Evolutionary conservation across 306 rosid species (phyloP).

Genomic region (Lupinus albus): DNA sequence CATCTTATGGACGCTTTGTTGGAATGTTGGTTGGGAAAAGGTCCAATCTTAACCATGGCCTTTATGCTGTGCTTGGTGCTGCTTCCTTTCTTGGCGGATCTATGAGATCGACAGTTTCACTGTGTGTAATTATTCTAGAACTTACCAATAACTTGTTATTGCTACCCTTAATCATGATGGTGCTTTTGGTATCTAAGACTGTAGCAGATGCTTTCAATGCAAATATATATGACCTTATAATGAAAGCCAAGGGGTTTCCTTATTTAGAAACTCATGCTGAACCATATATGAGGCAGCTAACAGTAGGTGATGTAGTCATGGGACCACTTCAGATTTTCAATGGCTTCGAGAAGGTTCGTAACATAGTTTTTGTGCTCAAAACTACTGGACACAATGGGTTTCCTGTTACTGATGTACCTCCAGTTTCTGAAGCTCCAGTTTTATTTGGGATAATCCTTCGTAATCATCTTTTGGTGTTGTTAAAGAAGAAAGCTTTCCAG

Average conservation of each 20-base stretch:
- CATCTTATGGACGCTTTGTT: slow-evolving; percentile 84
- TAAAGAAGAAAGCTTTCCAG: slow-evolving; percentile 73
- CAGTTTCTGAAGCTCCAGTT: slow-evolving; percentile 57
- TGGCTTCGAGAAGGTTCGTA: slow-evolving; percentile 83
- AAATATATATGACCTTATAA: slow-evolving; percentile 80
- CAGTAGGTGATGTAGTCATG: slow-evolving; percentile 73
- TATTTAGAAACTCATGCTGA: slow-evolving; percentile 84
- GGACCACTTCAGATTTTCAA: slow-evolving; percentile 82
- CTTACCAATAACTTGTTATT: slow-evolving; percentile 80
- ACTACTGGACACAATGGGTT: slow-evolving; percentile 80
- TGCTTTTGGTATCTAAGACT: slow-evolving; percentile 82
- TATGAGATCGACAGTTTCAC: slow-evolving; percentile 92
- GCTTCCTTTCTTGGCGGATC: slow-evolving; percentile 94
- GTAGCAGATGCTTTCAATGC: slow-evolving; percentile 85
- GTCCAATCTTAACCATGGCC: slow-evolving; percentile 77
- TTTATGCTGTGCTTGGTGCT: slow-evolving; percentile 90
- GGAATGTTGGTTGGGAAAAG: slow-evolving; percentile 71
- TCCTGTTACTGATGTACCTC: slow-evolving; percentile 87
- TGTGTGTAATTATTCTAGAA: slow-evolving; percentile 86
- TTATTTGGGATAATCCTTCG: slow-evolving; percentile 84
- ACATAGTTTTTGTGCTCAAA: slow-evolving; percentile 68
- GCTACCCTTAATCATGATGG: slow-evolving; percentile 89
- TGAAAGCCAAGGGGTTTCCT: slow-evolving; percentile 95
- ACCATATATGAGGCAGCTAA: slow-evolving; percentile 88
- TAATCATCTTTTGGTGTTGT: slow-evolving; percentile 69